A percentile compares a stretch with the other conserved stretches of the same genome.
Evolutionary conservation across 345 rosid genomes (phyloP).

Genomic region (Eucalyptus coolabah): DNA sequence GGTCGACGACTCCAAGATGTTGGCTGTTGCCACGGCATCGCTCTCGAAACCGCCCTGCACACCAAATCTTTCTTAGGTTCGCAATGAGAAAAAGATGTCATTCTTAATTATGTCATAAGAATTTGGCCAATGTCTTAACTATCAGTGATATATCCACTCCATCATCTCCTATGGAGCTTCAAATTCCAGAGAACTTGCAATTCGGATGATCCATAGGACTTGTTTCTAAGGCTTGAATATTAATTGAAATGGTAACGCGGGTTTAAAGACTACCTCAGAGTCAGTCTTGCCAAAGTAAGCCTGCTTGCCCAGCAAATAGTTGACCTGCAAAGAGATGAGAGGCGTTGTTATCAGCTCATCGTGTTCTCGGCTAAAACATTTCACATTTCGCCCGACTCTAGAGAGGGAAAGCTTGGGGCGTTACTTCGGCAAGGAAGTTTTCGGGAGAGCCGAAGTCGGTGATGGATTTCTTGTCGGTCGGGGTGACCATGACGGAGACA

Average conservation of each 20-base stretch:
- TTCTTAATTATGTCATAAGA: not conserved
- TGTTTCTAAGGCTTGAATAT: not conserved
- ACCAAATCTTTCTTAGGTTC: not conserved
- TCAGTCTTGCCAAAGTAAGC: slow-evolving; percentile 53
- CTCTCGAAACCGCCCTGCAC: slow-evolving; percentile 77
- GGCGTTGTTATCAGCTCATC: not conserved
- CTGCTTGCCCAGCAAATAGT: slow-evolving; percentile 83
- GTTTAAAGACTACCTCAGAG: slow-evolving; percentile 45
- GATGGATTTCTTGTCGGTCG: slow-evolving; percentile 84
- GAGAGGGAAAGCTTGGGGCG: not conserved
- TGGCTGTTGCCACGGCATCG: slow-evolving; percentile 66
- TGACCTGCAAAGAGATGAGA: slow-evolving; percentile 34
- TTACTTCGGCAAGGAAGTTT: slow-evolving; percentile 18
- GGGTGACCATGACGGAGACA: slow-evolving; percentile 48
- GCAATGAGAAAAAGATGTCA: not conserved
- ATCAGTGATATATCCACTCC: not conserved
- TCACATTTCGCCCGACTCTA: not conserved
- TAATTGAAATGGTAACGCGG: not conserved
- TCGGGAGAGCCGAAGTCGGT: slow-evolving; percentile 79
- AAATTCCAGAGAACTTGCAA: not conserved
- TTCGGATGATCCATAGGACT: not conserved
- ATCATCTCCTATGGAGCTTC: not conserved
- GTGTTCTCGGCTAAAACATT: not conserved
- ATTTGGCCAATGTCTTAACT: not conserved
- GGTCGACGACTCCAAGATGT: slow-evolving; percentile 52